Base-by-base conservation (phyloP, 768 basidiomycete species). In the Leccinum rimulosum region DNA sequence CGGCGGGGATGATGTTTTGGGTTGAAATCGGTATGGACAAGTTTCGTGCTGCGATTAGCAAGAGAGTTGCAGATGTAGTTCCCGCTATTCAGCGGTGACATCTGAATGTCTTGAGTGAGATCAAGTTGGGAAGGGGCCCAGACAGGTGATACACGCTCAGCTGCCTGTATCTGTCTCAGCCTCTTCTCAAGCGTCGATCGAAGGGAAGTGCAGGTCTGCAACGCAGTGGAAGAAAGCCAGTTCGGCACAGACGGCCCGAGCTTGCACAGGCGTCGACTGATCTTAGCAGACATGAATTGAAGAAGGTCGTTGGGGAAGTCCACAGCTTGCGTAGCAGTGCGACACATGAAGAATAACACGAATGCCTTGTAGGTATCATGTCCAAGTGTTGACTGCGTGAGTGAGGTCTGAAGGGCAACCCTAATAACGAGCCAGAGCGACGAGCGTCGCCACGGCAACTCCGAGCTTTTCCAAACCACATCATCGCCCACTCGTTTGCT, bases 281-380 rank as follows among this genome's bases (percentile, higher is more conserved):
- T 63, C 28, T 75, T 74, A 11, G 64, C 51, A 1, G 66, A 70
- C 67, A 73, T 72, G 36, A 36, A 66, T 17, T 65, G 68, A 5
- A 78, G 65, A 7, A 74, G 6, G 35, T 76, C 69, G 30, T 61
- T 73, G 2, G 63, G 28, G n/a, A 65, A 50, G 17, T 67, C 53
- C 0, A 1, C 11, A 4, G 57, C 72, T 3, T 64, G 22, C 4
- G 62, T 40, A 2, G 78, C 61, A 4, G 70, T 55, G 25, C 59
- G 33, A 6, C 74, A 62, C 36, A 78, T 64, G 53, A 82, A 68
- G 51, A 75, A 82, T 1, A 78, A 45, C 64, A 83, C 76, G 66
- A 84, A 84, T 2, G 36, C 12, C 55, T 85, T 84, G 69, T 85
- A 85, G 0, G 68, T 63, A 14, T 43, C 47, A 15, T 50, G 14